Base-by-base conservation (phyloP, 768 basidiomycete genomes). In the Naganishia antarctica region DNA sequence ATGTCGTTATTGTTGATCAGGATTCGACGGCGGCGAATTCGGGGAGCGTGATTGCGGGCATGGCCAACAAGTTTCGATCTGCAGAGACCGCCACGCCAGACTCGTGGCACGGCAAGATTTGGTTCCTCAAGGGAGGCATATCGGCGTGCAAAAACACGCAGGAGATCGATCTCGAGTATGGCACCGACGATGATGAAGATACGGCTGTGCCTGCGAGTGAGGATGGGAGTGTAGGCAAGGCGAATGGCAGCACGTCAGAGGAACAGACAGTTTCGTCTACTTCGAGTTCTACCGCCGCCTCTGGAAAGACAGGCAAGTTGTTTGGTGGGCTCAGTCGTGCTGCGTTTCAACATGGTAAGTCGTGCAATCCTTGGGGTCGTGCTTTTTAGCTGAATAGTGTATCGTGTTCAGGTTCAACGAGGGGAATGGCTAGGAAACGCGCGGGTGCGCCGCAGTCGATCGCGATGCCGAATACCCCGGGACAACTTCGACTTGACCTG, bases 1-100 rank as follows among this genome's bases (percentile, higher is more conserved):
- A 83, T 60, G 89, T 96, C 69, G 70, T 97, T 47, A 86, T 93
- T 34, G 87, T 96, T 69, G 93, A 98, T 73, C 85, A 86, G 1
- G 93, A 97, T 74, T 85, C 88, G 0, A 65, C 71, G 0, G 43
- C 78, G 34, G 81, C 90, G 4, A 79, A 83, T 0, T 85, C 87
- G 13, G 83, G 84, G 3, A 73, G 74, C 28, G 70, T 76, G 15
- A 59, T 79, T 9, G 71, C 71, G 15, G 76, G 76, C 0, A 53
- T 81, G 12, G 71, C 80, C 6, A 64, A 65, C 61, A 81, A 81
- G 68, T 79, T 80, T 60, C 75, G 76, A 26, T 66, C 71, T 29
- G 71, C 68, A 5, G 25, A 31, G 25, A 23, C n/a, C n/a, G n/a
- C n/a, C n/a, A n/a, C n/a, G n/a, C n/a, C 13, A 12, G 57, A 47